Evolutionary conservation across 169 alveolate genomes (phyloP), one percentile per base, ranked within the genome.

Genomic region (Plasmodium ovale): DNA sequence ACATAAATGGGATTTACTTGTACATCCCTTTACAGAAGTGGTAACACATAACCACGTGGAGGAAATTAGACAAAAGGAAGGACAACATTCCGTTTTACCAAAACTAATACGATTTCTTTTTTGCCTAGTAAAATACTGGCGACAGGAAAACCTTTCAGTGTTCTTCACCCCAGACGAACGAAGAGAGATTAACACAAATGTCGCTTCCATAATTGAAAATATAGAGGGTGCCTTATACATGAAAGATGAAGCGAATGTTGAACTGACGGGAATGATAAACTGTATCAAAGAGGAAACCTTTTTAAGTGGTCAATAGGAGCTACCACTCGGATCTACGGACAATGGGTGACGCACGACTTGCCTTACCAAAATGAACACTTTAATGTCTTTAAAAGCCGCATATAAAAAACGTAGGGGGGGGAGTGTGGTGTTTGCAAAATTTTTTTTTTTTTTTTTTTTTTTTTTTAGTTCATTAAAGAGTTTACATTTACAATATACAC

Each of bases 131-230:
- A 51, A 82, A 14, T 49, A 67, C 16, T 82, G 90, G 90, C 21
- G 42, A 7, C 19, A 27, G 33, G 54, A 39, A 58, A 21, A 59
- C 6, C 47, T 82, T 29, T 82, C 84, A 27, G n/a, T 42, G 0
- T 82, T 31, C 37, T 82, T 82, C 39, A 82, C 69, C n/a, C 62
- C 29, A 19, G 85, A 82, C 0, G 90, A 82, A 27, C 44, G 64
- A 14, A 19, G 27, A 29, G 62, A 67, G 0, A 82, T 82, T 9
- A 67, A 65, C 19, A 9, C 67, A 51, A 68, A 49, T 59, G 29
- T 64, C 31, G 23, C 49, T 19, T 42, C 31, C n/a, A 44, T 82
- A 14, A 53, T 6, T 14, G 58, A 47, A 3, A 39, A 67, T 14
- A 21, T 82, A 23, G 65, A 77, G 62, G 67, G 53, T 21, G 33